Percentiles rank a stretch among this genome's conserved stretches.
phyloP scores from a whole-genome alignment of 495 filamentous ascomycete genomes.

The Penicillium waksmanii region DNA sequence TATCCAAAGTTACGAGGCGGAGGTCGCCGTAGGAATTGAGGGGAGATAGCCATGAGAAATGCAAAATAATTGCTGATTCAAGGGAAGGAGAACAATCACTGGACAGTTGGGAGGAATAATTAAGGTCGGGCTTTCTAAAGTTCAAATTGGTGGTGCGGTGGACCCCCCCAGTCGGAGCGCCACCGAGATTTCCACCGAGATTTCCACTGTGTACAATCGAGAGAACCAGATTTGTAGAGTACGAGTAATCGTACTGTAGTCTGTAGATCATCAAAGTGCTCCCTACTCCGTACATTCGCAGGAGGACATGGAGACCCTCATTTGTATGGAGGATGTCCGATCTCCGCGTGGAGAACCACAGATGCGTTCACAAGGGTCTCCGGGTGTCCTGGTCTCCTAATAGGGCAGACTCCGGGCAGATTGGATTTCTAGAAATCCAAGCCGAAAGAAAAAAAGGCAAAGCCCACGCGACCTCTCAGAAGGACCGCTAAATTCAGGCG shows the following conservation, averaged over 20 bases:
- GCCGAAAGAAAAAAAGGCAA: neutral
- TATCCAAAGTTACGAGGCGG: neutral
- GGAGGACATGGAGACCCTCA: neutral
- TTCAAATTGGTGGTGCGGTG: neutral
- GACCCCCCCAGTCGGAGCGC: conserved; percentile 5
- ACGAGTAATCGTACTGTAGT: neutral
- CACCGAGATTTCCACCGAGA: conserved; percentile 5
- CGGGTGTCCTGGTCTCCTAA: neutral
- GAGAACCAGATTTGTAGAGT: neutral
- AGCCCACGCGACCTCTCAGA: conserved; percentile 7
- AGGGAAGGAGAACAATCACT: no score
- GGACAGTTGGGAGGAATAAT: neutral
- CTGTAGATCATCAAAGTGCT: neutral
- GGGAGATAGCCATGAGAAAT: neutral
- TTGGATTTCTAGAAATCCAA: conserved; percentile 9
- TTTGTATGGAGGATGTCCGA: neutral
- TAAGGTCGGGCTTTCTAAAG: neutral
- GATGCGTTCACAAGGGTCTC: neutral
- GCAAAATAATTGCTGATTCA: no score
- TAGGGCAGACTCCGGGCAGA: neutral
- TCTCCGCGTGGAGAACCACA: neutral
- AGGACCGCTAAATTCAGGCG: neutral
- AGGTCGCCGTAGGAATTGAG: conserved; percentile 3
- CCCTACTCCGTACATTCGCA: neutral
- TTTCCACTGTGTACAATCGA: neutral